phyloP scores from a whole-genome alignment of 1,284 basidiomycete species.

The Uromyces viciae-fabae region DNA sequence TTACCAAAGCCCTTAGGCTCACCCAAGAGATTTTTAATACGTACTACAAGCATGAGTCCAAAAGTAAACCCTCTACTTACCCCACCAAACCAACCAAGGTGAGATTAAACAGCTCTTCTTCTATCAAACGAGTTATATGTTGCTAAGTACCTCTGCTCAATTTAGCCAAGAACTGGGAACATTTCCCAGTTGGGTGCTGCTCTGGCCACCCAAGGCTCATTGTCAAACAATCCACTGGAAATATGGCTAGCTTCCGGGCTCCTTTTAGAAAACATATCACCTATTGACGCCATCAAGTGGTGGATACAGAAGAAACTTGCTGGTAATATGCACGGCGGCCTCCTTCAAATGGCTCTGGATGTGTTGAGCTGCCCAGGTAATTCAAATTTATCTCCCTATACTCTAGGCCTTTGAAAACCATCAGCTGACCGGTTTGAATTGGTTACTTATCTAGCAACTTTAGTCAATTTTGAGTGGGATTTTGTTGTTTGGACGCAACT shows the following conservation, averaged over 20 bases:
- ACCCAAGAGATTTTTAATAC: neutral
- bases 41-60: neutral
- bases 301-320: neutral
- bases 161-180: neutral
- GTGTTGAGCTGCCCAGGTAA: conserved; percentile 1
- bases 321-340: neutral
- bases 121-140: neutral
- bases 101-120: neutral
- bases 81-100: neutral
- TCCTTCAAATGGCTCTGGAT: neutral
- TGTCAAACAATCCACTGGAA: neutral
- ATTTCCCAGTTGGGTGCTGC: neutral
- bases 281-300: neutral
- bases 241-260: neutral
- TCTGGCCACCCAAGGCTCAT: neutral
- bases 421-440: too few species aligned
- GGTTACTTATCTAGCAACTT: too few species aligned
- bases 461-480: too few species aligned
- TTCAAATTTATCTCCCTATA: too few species aligned
- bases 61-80: neutral
- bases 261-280: neutral
- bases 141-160: neutral
- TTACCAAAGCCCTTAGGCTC: neutral
- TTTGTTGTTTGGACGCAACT: too few species aligned
- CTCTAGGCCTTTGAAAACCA: too few species aligned